Percentiles rank a stretch among this genome's conserved stretches.
Conservation (phyloP, 176 grass and related monocot species). For the Paspalum vaginatum region DNA sequence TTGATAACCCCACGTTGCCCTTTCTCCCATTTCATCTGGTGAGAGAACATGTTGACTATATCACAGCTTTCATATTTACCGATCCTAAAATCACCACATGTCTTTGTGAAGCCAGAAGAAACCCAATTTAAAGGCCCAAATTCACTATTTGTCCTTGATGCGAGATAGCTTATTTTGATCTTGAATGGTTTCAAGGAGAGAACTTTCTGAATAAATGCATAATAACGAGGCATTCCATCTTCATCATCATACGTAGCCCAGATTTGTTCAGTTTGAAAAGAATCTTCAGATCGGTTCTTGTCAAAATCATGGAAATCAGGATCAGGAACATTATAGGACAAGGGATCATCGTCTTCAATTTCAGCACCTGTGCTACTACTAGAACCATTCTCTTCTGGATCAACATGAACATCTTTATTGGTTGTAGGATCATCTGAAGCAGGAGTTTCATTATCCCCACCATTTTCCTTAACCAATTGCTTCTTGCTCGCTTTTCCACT, state of each 20-base stretch:
- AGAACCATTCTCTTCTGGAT: conserved; percentile 34
- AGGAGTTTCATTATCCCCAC: conserved; percentile 33
- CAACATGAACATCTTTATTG: conserved; percentile 25
- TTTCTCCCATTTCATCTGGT: conserved; percentile 65
- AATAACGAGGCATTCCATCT: conserved; percentile 75
- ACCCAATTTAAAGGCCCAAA: conserved; percentile 62
- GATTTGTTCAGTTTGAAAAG: conserved; percentile 56
- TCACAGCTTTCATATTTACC: conserved; percentile 49
- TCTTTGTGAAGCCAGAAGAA: conserved; percentile 68
- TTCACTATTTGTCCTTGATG: conserved; percentile 55
- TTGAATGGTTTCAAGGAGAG: conserved; percentile 58
- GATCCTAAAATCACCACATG: conserved; percentile 64
- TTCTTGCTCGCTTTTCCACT: conserved; percentile 37
- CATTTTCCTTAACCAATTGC: conserved; percentile 33
- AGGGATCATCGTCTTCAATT: conserved; percentile 44
- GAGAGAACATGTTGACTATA: conserved; percentile 71
- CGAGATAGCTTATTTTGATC: conserved; percentile 58
- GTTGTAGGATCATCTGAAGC: conserved; percentile 33
- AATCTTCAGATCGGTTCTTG: conserved; percentile 50
- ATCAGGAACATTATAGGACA: conserved; percentile 63
- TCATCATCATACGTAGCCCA: conserved; percentile 82
- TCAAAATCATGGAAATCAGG: conserved; percentile 82
- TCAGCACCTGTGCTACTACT: conserved; percentile 33
- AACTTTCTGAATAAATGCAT: conserved; percentile 66
- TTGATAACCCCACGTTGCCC: conserved; percentile 57